Evolutionary conservation across 257 asterid genomes (phyloP), one percentile per base, ranked within the genome.

Genomic region (Petrea volubilis): DNA sequence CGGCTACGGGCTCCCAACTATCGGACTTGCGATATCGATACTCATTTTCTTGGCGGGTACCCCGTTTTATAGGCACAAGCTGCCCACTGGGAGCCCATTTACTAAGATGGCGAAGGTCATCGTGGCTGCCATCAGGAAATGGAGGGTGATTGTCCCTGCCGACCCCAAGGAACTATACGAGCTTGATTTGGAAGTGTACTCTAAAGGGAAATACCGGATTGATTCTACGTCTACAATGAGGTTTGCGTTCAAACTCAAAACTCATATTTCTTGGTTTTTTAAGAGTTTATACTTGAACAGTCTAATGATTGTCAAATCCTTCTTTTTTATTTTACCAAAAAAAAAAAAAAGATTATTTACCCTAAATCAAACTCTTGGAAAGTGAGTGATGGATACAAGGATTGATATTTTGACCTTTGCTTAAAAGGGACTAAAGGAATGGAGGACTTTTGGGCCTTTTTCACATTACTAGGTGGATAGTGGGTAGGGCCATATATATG

Each of bases 41-140:
- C 0, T 68, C 3, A 82, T 93, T 28, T 93, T 93, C 51, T 64
- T 87, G 86, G 64, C 83, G 15, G 98, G 98, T 0, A 86, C 96
- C 2, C 83, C 87, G 0, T 87, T 84, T 47, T 93, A 93, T 40
- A 75, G 98, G 79, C 98, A 91, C 67, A 89, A 77, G 78, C 33
- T 73, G 62, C 98, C 97, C 47, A 74, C 87, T 17, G 97, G 98
- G 8, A 93, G 98, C 69, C 96, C 98, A 0, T 93, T 93, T 67
- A 87, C 96, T 5, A 86, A 58, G 72, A 91, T 93, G 97, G 81
- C 84, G 24, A 82, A 34, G 77, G 98, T 91, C 70, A 82, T 91
- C 1, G 83, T 89, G 27, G 96, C 96, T 46, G 75, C 96, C 7
- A 2, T 87, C 0, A 82, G 96, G 43, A 93, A 91, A 34, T 76